Conservation (phyloP, 148 eudicot species). For the Cornus suecica region DNA sequence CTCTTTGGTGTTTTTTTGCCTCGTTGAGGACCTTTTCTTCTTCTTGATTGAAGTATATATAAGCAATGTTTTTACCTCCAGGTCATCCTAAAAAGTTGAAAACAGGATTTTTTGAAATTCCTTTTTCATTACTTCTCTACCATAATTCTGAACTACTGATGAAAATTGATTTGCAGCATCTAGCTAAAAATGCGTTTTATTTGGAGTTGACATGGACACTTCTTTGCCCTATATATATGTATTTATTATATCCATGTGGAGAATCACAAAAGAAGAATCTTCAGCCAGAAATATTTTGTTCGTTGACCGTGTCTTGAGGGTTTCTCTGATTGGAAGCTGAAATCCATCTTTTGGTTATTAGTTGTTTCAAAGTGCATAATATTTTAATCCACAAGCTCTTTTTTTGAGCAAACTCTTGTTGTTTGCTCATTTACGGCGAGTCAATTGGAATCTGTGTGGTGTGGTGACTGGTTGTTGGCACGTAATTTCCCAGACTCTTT, state of each 20-base stretch:
- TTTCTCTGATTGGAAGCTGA: slow-evolving; percentile 2
- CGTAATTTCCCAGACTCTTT: too few species aligned
- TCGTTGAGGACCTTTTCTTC: neutral
- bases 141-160: neutral
- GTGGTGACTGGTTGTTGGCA: too few species aligned
- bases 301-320: neutral
- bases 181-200: neutral
- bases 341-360: neutral
- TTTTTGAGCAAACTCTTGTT: neutral
- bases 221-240: neutral
- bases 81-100: neutral
- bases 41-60: neutral
- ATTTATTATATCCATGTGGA: neutral
- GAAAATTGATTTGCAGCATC: neutral
- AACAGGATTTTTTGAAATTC: too few species aligned
- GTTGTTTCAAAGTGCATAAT: neutral
- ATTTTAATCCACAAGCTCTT: neutral
- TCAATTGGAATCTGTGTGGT: neutral
- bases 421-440: neutral
- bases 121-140: neutral
- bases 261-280: neutral
- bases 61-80: neutral
- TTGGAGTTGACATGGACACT: neutral
- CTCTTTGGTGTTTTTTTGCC: slow-evolving; percentile 7
- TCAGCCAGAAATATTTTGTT: neutral